A percentile compares a stretch with the other conserved stretches of the same genome.
phyloP scores from a whole-genome alignment of 768 basidiomycete species.

The Suillus placidus region DNA sequence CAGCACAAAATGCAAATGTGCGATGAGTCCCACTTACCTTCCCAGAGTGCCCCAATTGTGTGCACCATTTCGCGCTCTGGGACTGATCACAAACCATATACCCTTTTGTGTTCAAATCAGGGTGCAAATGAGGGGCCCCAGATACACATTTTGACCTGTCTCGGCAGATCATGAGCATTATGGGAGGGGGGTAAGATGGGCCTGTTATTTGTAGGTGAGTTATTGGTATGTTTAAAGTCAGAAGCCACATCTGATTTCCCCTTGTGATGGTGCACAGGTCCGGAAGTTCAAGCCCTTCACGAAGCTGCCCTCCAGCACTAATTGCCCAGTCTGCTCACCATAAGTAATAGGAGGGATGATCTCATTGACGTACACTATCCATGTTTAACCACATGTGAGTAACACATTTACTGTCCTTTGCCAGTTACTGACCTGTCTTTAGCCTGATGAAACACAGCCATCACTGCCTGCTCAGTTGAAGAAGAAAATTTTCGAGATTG shows the following conservation, averaged over 20 bases:
- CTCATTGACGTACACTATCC: slow-evolving; percentile 78
- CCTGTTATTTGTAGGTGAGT: slow-evolving; percentile 90
- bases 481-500: slow-evolving; percentile 87
- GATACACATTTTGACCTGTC: slow-evolving; percentile 81
- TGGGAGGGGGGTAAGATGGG: slow-evolving; percentile 97
- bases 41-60: slow-evolving; percentile 55
- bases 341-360: no score
- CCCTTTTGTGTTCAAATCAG: slow-evolving; percentile 87
- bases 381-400: slow-evolving; percentile 39
- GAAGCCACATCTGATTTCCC: slow-evolving; percentile 8
- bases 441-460: slow-evolving; percentile 82
- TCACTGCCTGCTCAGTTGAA: slow-evolving; percentile 91
- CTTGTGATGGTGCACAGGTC: slow-evolving; percentile 52
- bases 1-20: slow-evolving; percentile 6
- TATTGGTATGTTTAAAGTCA: slow-evolving; percentile 7
- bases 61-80: slow-evolving; percentile 94
- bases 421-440: slow-evolving; percentile 15
- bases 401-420: slow-evolving; percentile 5
- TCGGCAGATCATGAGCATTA: slow-evolving; percentile 90
- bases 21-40: slow-evolving; percentile 12
- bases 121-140: slow-evolving; percentile 83
- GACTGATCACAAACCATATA: slow-evolving; percentile 87
- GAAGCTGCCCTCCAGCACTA: no score
- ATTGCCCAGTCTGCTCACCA: no score
- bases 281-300: slow-evolving; percentile 81